Evolutionary conservation across 257 asterid genomes (phyloP), one percentile per base, ranked within the genome.

Genomic region (Sherardia arvensis): DNA sequence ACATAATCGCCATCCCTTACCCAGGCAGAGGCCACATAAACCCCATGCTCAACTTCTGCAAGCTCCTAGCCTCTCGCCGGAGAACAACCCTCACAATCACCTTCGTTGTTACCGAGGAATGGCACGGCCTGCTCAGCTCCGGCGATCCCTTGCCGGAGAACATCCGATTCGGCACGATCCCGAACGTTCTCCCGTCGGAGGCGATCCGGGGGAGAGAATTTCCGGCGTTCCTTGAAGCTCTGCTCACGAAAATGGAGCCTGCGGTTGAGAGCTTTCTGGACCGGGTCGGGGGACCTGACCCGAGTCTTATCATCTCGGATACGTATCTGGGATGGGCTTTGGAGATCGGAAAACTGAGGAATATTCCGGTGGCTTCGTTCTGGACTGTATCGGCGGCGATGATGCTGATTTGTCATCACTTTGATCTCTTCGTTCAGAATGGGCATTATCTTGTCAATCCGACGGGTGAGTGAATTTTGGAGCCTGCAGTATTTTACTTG

Each of bases 11-110:
- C 21, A 75, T 84, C 4, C 92, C 95, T 0, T 86, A 83, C 54
- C 95, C 96, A 60, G 96, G 96, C 27, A 61, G 95, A 26, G 96
- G 96, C 27, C 96, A 88, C 79, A 75, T 88, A 64, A 86, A 86
- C 80, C 87, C 93, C 12, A 79, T 69, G 73, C 32, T 60, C 27
- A 61, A 59, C 70, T 62, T 58, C 45, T 73, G 80, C 64, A 74
- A 71, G 65, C 73, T 75, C 65, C 61, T 80, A 1, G 72, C 66
- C 71, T 5, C 61, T 18, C 48, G 17, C 63, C 61, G 38, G 33
- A 77, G 80, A 0, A 9, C 36, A 25, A 23, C 70, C 59, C 25
- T 53, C 23, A 17, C 25, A 28, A 34, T 83, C 59, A 77, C 84
- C 58, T 78, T 83, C 77, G 55, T 83, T 66, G 75, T 80, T 64